Percentiles rank a stretch among this genome's conserved stretches.
Conservation (phyloP, 768 basidiomycete genomes). For the Sporobolomyces roseus region DNA sequence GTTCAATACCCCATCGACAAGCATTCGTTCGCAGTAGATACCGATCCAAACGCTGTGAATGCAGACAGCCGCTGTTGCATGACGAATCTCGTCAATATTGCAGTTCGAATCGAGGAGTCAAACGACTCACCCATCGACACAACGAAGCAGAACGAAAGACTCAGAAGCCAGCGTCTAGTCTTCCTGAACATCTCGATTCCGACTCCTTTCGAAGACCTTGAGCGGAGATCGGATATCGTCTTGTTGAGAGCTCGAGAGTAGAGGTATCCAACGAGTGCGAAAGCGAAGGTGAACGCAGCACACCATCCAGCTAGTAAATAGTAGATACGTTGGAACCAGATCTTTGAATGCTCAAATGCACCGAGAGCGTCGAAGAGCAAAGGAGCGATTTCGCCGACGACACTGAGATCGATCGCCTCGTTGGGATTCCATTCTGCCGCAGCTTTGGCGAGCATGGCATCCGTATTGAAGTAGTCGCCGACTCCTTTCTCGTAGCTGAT, state of each 20-base stretch:
- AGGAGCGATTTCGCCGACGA: background rate
- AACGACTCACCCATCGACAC: slow-evolving; percentile 3
- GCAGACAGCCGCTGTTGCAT: background rate
- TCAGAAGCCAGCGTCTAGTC: slow-evolving; percentile 1
- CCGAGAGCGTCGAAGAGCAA: background rate
- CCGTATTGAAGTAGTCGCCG: background rate
- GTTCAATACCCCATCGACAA: background rate
- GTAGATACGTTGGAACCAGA: background rate
- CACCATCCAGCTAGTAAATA: slow-evolving; percentile 6
- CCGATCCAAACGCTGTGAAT: slow-evolving; percentile 6
- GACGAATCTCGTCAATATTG: background rate
- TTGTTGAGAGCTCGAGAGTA: background rate
- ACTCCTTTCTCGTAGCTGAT: background rate
- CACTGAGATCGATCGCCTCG: background rate
- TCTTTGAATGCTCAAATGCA: background rate
- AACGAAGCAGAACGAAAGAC: background rate
- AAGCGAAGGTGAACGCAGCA: background rate
- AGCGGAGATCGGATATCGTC: background rate
- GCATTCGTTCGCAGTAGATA: background rate
- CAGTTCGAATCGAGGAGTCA: background rate
- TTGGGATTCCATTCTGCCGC: background rate
- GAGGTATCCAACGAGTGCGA: background rate
- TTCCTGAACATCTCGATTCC: background rate
- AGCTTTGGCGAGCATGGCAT: background rate
- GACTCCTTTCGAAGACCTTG: background rate